A percentile compares a stretch with the other conserved stretches of the same genome.
Evolutionary conservation across 331 rosid species (phyloP).

Genomic region (Arachis monticola): DNA sequence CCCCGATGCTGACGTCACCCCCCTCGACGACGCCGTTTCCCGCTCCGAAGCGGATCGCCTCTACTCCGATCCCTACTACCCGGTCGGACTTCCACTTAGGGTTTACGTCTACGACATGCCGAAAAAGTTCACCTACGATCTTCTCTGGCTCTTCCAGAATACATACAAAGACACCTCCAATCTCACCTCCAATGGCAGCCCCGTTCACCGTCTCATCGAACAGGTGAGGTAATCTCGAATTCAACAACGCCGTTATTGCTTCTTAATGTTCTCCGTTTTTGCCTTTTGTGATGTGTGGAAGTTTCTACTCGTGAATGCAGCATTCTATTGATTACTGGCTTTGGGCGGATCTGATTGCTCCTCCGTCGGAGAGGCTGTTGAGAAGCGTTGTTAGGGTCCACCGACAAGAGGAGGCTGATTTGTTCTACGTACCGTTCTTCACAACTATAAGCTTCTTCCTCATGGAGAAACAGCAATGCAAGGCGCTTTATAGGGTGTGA

Average conservation of each 20-base stretch:
- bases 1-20: neutral
- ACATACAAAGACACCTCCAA: conserved; percentile 71
- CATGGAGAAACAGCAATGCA: conserved; percentile 93
- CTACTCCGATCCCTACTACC: conserved; percentile 60
- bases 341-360: conserved; percentile 90
- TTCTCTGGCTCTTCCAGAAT: conserved; percentile 67
- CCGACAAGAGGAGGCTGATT: conserved; percentile 84
- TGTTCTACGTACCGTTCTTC: conserved; percentile 93
- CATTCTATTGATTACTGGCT: conserved; percentile 96
- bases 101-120: conserved; percentile 95
- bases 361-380: conserved; percentile 69
- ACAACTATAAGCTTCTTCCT: conserved; percentile 95
- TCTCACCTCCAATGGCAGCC: conserved; percentile 96
- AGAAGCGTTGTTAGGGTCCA: conserved; percentile 75
- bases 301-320: conserved; percentile 46
- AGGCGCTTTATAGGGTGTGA: conserved; percentile 99
- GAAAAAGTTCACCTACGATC: conserved; percentile 74
- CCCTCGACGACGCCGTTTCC: conserved; percentile 56
- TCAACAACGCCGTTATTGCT: neutral
- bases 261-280: conserved; percentile 30
- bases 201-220: conserved; percentile 91
- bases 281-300: neutral
- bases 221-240: conserved; percentile 52
- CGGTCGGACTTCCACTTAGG: conserved; percentile 55
- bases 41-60: conserved; percentile 41